These are phyloP conservation scores for Lentinula lateritia DNA, from an alignment of 768 basidiomycete genomes.

Conservation along the genomic window DNA sequence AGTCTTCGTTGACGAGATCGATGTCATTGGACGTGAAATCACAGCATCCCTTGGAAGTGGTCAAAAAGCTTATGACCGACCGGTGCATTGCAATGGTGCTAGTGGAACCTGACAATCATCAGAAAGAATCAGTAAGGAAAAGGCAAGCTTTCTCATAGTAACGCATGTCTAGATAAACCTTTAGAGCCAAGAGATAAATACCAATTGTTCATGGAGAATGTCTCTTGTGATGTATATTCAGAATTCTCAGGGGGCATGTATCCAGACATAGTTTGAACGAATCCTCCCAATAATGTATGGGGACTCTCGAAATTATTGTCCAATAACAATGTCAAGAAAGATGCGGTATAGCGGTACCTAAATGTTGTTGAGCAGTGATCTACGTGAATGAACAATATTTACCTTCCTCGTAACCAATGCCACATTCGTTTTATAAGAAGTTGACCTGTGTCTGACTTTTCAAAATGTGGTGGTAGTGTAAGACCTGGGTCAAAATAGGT, in stretches of 20 bases:
- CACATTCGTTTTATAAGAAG: constrained; percentile 6
- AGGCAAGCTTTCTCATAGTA: background rate
- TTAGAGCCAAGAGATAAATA: background rate
- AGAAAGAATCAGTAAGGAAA: too few species aligned
- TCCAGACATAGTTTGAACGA: background rate
- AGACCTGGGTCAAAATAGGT: too few species aligned
- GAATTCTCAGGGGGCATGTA: background rate
- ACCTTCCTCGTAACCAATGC: constrained; percentile 12
- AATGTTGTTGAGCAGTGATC: background rate
- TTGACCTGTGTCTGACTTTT: background rate
- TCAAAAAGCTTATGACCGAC: background rate
- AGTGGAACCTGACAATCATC: too few species aligned
- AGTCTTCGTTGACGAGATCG: background rate
- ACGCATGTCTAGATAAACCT: background rate
- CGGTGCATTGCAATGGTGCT: background rate
- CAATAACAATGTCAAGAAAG: background rate
- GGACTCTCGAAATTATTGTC: background rate
- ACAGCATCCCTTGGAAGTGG: background rate
- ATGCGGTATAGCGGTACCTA: background rate
- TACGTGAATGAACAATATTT: background rate
- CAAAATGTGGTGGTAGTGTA: constrained; percentile 3
- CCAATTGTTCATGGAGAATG: background rate
- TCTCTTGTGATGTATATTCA: background rate
- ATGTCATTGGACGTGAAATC: background rate
- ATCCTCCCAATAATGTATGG: background rate